A percentile compares a stretch with the other conserved stretches of the same genome.
phyloP scores from a whole-genome alignment of 78 protist genomes.

The Protostelium mycophagum region DNA sequence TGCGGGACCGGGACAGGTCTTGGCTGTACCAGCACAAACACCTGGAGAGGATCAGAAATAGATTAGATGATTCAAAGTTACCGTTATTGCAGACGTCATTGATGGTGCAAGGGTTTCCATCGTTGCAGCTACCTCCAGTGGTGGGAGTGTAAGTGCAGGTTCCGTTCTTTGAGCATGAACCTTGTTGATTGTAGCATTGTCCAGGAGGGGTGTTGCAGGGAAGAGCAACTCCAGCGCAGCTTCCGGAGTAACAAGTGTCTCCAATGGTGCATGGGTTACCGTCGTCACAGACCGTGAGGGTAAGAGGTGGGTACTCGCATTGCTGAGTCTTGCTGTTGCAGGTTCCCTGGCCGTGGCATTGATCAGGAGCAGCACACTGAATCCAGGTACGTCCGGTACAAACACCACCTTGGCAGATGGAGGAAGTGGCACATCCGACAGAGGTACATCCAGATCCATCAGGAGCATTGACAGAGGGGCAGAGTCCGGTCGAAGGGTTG shows the following conservation, averaged over 20 bases:
- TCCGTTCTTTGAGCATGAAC: not conserved
- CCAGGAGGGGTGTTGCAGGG: not conserved
- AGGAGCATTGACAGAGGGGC: not conserved
- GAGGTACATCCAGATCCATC: not conserved
- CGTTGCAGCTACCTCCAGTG: not conserved
- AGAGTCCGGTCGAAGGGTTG: not conserved
- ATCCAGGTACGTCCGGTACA: not conserved
- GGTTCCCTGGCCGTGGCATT: not conserved
- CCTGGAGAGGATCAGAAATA: no score
- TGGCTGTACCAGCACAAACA: no score
- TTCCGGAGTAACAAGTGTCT: not conserved
- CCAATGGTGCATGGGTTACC: not conserved
- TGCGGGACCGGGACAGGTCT: no score
- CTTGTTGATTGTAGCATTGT: not conserved
- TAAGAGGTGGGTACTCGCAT: not conserved
- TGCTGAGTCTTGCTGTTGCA: not conserved
- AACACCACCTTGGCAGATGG: not conserved
- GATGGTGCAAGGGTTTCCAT: slow-evolving; percentile 18
- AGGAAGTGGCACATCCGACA: not conserved
- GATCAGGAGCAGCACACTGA: not conserved
- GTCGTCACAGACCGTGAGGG: not conserved
- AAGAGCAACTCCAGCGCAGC: not conserved
- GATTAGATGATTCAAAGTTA: no score
- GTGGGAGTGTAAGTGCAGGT: not conserved
- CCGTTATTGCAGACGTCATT: not conserved